Evolutionary conservation across 2,329 filamentous ascomycete genomes (phyloP).

Genomic region (Xylaria sp.): DNA sequence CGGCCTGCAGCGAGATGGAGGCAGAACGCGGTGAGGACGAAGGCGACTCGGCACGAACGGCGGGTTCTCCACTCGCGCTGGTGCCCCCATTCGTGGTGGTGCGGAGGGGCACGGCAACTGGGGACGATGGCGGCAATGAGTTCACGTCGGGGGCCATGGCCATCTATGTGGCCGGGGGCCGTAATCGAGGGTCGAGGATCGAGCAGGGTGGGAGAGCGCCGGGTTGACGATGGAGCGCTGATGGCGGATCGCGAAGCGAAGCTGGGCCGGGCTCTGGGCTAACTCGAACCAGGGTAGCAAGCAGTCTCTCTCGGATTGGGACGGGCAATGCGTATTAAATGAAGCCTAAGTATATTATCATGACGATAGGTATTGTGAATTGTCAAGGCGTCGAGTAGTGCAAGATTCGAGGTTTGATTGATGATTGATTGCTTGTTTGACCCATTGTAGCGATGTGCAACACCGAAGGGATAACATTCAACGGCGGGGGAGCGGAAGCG

Average conservation of each 20-base stretch:
- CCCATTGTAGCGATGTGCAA: too few species aligned
- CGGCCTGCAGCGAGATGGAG: slow-evolving; percentile 74
- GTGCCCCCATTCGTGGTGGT: slow-evolving; percentile 44
- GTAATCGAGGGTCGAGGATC: too few species aligned
- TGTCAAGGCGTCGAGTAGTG: neutral
- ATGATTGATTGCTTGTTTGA: too few species aligned
- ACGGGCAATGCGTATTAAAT: too few species aligned
- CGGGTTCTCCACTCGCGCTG: slow-evolving; percentile 37
- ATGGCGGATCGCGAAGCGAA: neutral
- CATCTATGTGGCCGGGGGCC: neutral
- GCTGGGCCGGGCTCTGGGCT: neutral
- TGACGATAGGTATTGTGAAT: neutral
- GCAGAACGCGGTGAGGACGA: slow-evolving; percentile 68
- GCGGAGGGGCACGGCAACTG: slow-evolving; percentile 41
- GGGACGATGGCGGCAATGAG: slow-evolving; percentile 58
- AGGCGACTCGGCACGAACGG: slow-evolving; percentile 52
- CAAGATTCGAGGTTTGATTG: neutral
- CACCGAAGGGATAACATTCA: too few species aligned
- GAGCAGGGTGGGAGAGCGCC: too few species aligned
- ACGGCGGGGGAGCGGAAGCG: neutral
- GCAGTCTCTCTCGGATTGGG: too few species aligned
- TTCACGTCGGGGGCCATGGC: slow-evolving; percentile 63
- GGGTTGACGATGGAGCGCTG: too few species aligned
- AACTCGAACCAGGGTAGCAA: neutral
- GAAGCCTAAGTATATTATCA: too few species aligned